phyloP scores from a whole-genome alignment of 495 filamentous ascomycete species.

The Xanthoparmelia taractica region DNA sequence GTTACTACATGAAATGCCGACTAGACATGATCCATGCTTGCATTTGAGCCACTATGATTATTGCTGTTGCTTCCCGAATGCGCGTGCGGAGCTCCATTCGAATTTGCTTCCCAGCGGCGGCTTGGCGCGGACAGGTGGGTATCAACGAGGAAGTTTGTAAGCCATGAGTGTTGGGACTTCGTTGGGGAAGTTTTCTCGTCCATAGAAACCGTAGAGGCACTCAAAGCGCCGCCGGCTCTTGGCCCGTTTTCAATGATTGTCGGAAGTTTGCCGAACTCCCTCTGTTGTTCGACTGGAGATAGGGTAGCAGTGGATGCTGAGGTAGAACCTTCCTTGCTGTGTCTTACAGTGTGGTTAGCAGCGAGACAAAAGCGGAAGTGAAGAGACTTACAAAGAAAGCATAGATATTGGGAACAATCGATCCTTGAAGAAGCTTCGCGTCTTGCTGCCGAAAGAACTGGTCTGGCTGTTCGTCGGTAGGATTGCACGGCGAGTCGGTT shows the following conservation, averaged over 20 bases:
- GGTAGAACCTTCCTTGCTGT: slow-evolving; percentile 8
- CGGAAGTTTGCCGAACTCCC: slow-evolving; percentile 10
- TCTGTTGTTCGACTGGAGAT: slow-evolving; percentile 10
- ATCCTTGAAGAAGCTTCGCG: slow-evolving; percentile 11
- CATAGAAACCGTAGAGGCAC: background rate
- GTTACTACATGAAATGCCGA: background rate
- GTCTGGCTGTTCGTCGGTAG: background rate
- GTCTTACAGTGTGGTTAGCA: background rate
- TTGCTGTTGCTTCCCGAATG: background rate
- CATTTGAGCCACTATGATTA: background rate
- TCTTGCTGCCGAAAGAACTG: slow-evolving; percentile 10
- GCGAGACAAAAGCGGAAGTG: background rate
- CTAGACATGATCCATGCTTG: background rate
- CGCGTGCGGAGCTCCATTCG: background rate
- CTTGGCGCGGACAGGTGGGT: slow-evolving; percentile 10
- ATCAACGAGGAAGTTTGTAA: slow-evolving; percentile 9
- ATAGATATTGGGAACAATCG: slow-evolving; percentile 4
- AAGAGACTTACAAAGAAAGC: slow-evolving; percentile 16
- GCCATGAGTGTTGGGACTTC: slow-evolving; percentile 7
- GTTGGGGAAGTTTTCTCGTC: background rate
- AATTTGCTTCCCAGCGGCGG: background rate
- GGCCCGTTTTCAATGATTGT: slow-evolving; percentile 2
- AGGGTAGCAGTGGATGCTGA: slow-evolving; percentile 4
- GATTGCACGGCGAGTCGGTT: background rate
- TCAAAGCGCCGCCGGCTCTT: background rate